Percentiles rank a stretch among this genome's conserved stretches.
phyloP scores from a whole-genome alignment of 768 basidiomycete species.

The Mrakia blollopis region DNA sequence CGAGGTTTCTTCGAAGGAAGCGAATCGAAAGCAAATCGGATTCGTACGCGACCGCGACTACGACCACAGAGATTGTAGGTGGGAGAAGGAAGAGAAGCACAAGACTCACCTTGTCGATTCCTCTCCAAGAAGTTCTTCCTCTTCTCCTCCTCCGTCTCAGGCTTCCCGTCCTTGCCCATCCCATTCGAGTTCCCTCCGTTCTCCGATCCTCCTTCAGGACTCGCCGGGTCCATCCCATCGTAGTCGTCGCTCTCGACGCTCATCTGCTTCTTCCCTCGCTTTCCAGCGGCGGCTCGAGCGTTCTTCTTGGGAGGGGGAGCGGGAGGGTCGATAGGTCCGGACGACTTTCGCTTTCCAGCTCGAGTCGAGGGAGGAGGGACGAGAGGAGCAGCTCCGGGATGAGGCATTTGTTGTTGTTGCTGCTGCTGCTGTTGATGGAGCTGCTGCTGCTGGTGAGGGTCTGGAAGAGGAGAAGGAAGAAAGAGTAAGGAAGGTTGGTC shows the following conservation, averaged over 20 bases:
- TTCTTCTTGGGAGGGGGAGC: conserved; percentile 9
- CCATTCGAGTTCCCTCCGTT: conserved; percentile 5
- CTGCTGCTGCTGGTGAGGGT: conserved; percentile 12
- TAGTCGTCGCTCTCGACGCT: conserved; percentile 42
- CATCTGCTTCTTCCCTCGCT: conserved; percentile 55
- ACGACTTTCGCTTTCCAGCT: conserved; percentile 25
- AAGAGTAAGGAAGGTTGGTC: background rate
- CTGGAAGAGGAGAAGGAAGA: background rate
- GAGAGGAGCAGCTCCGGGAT: conserved; percentile 2
- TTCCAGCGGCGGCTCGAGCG: conserved; percentile 6
- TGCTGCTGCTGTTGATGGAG: conserved; percentile 6
- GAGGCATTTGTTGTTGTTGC: background rate
- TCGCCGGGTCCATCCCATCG: conserved; percentile 25
- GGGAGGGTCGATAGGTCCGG: background rate
- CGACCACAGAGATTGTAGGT: background rate
- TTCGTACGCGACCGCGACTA: background rate
- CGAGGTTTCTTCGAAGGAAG: too few species aligned
- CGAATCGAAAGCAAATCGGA: background rate
- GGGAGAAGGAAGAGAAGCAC: conserved; percentile 6
- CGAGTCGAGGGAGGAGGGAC: conserved; percentile 8
- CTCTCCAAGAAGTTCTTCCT: conserved; percentile 92
- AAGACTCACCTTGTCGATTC: conserved; percentile 80
- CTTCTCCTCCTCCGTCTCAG: conserved; percentile 98
- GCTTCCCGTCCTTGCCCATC: conserved; percentile 56
- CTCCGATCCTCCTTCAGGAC: conserved; percentile 7